phyloP scores from a whole-genome alignment of 2,329 filamentous ascomycete genomes.

The Tolypocladium tropicale region DNA sequence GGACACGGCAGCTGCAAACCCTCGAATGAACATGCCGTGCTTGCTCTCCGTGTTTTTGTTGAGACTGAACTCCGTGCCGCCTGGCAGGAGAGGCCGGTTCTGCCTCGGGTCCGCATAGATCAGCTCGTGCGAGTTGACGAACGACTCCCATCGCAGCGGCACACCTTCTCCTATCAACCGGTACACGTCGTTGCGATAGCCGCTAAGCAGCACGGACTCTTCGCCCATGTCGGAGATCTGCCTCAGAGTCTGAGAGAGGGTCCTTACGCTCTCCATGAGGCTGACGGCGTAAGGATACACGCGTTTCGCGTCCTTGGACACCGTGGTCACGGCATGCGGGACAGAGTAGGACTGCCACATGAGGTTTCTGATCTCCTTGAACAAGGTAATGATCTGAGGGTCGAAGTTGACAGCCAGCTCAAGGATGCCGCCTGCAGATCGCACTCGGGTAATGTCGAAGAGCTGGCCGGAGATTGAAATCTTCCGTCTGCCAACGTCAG shows the following conservation, averaged over 20 bases:
- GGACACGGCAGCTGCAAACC: slow-evolving; percentile 81
- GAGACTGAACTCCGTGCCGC: slow-evolving; percentile 28
- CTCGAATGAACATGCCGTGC: slow-evolving; percentile 92
- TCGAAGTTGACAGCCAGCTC: slow-evolving; percentile 96
- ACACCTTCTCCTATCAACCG: slow-evolving; percentile 75
- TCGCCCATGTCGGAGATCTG: slow-evolving; percentile 79
- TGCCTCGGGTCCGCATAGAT: slow-evolving; percentile 45
- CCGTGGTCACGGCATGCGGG: slow-evolving; percentile 87
- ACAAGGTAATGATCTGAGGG: slow-evolving; percentile 89
- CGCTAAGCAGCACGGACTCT: slow-evolving; percentile 77
- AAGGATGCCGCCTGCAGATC: slow-evolving; percentile 79
- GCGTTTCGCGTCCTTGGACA: slow-evolving; percentile 96
- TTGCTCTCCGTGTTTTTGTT: slow-evolving; percentile 66
- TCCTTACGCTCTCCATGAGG: slow-evolving; percentile 97
- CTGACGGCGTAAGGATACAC: slow-evolving; percentile 98
- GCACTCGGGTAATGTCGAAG: slow-evolving; percentile 79
- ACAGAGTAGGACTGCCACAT: slow-evolving; percentile 92
- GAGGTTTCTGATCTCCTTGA: slow-evolving; percentile 96
- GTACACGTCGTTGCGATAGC: slow-evolving; percentile 87
- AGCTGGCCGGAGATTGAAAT: slow-evolving; percentile 87
- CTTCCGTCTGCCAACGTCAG: slow-evolving; percentile 79
- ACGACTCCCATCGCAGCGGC: slow-evolving; percentile 91
- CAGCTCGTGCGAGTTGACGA: slow-evolving; percentile 92
- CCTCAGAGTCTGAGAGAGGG: slow-evolving; percentile 77
- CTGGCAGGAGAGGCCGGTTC: slow-evolving; percentile 32